Base-by-base conservation (phyloP, 164 flowering plant species). In the Vitis riparia region DNA sequence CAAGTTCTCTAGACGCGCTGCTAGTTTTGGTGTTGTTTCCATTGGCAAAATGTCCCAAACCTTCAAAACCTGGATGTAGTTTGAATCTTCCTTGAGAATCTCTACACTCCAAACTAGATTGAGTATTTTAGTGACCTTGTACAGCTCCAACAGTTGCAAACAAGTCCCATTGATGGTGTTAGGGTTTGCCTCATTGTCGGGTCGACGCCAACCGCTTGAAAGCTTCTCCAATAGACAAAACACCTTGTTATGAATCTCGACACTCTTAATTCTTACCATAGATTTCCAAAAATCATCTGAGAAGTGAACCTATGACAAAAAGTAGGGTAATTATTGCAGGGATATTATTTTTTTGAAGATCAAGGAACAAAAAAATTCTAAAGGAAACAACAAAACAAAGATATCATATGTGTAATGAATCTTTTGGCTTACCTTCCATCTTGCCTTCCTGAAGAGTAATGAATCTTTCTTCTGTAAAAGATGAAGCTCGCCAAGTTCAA, bases 41-140 rank as follows among this genome's bases (percentile, higher is more conserved):
- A 2, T 3, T 55, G 63, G 66, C 63, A 75, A 19, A 55, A 75
- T 48, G 51, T 65, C 59, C 71, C 74, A 77, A 23, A 73, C 71
- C 80, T 67, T 69, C 70, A 77, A 48, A 37, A 70, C 71, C 55
- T 77, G 77, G n/a, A 58, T 16, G 29, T 73, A 16, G 8, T 65
- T 13, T 1, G 62, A 48, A 9, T 48, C 44, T n/a, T 63, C 68
- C 59, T 44, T 13, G 1, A 48, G 11, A 52, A 77, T 14, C 30
- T 73, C 78, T 11, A 66, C 55, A n/a, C 65, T 14, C 71, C 78
- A 75, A 29, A 71, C 27, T 0, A 75, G 68, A 19, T 55, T 27
- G 11, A 67, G 59, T n/a, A 0, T 44, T 8, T 5, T 23, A 5
- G 69, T 14, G 13, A 75, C 74, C 51, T 47, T 61, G 51, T 70